Evolutionary conservation across 2,329 filamentous ascomycete genomes (phyloP), one percentile per base, ranked within the genome.

Genomic region (Epichloe brachyelytri): DNA sequence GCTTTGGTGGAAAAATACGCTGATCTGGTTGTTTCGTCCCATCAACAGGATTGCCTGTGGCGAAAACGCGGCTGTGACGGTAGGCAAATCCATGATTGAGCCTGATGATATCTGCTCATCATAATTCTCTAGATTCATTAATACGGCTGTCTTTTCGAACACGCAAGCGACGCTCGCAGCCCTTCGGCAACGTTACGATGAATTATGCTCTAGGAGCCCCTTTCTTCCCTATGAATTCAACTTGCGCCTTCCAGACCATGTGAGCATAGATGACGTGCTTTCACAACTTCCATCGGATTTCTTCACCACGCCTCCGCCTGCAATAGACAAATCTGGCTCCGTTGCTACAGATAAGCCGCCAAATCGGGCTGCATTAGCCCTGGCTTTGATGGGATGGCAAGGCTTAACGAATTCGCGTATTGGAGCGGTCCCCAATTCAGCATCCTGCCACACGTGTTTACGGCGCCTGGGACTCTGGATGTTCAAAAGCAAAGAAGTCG

Each of bases 401-500:
- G 81, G 80, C n/a, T 70, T 81, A 3, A 70, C 68, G 6, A 76
- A 79, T 57, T 56, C 69, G 12, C 68, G 74, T 62, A 68, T 81
- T 60, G 66, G 82, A 62, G 67, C 80, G 1, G 79, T 85, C 20
- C 80, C 83, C 40, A 85, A 88, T 54, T 79, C 91, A 15, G 83
- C 86, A 5, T 82, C 82, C 4, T 98, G 93, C 65, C 78, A 84
- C 53, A 86, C 88, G 19, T 98, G 93, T 64, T 86, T 95, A 61
- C 82, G 93, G 53, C 82, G 90, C 1, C 74, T 97, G 0, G 93
- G 93, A 0, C 74, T 98, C 2, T 98, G 93, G 93, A 85, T 98
- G 73, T 97, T 95, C 65, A 85, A 82, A 61, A 83, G 82, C 65
- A 89, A 83, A 65, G 78, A 80, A 59, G 77, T 85, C 33, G 76